Percentiles rank a stretch among this genome's conserved stretches.
These are phyloP conservation scores for Xerocomus nothofagi DNA, from an alignment of 1,284 basidiomycete genomes.

Conservation along the genomic window DNA sequence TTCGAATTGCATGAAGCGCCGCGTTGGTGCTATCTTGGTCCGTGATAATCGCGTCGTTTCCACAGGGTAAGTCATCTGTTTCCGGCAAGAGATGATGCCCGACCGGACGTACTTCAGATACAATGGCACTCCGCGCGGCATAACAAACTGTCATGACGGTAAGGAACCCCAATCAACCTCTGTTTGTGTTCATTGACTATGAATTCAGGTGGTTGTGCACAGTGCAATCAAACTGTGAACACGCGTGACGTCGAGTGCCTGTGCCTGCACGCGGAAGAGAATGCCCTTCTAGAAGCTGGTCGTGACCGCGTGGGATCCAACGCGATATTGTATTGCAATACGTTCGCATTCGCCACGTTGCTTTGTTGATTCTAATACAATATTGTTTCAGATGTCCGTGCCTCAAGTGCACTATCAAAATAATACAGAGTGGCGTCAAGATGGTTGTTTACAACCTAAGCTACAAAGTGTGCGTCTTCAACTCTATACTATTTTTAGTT, in stretches of 20 bases:
- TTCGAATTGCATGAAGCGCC: slow-evolving; percentile 97
- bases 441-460: slow-evolving; percentile 95
- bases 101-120: slow-evolving; percentile 53
- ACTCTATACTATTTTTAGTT: not conserved
- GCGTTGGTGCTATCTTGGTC: slow-evolving; percentile 92
- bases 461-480: slow-evolving; percentile 84
- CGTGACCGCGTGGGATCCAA: slow-evolving; percentile 80
- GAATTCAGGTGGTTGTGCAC: slow-evolving; percentile 63
- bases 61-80: slow-evolving; percentile 65
- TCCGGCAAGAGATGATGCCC: not conserved
- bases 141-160: slow-evolving; percentile 84
- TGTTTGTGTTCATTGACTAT: slow-evolving; percentile 2
- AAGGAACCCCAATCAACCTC: not conserved
- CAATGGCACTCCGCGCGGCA: slow-evolving; percentile 93
- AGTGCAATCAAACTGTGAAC: slow-evolving; percentile 61
- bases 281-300: slow-evolving; percentile 92
- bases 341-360: slow-evolving; percentile 43
- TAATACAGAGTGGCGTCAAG: slow-evolving; percentile 91
- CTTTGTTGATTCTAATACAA: slow-evolving; percentile 6
- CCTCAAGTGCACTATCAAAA: slow-evolving; percentile 93
- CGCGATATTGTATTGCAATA: slow-evolving; percentile 89
- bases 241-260: slow-evolving; percentile 71
- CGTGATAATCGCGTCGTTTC: slow-evolving; percentile 85
- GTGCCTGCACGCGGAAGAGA: slow-evolving; percentile 98
- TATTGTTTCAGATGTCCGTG: slow-evolving; percentile 82